Conservation (phyloP, 768 basidiomycete genomes). For the Chiua virens region DNA sequence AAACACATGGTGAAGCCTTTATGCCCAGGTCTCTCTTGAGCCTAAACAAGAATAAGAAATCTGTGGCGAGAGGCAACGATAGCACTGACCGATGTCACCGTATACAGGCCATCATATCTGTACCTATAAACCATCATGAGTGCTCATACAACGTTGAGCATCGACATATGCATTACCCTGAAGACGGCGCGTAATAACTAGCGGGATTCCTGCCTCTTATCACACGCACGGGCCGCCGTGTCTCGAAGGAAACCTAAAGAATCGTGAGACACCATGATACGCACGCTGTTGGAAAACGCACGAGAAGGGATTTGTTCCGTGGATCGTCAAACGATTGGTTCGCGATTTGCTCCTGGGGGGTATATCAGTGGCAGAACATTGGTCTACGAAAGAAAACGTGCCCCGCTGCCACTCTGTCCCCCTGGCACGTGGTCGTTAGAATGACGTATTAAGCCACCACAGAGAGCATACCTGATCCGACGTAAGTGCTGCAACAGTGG, state of each 20-base stretch:
- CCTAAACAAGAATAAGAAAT: conserved; percentile 16
- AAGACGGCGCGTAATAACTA: conserved; percentile 18
- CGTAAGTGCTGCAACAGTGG: conserved; percentile 28
- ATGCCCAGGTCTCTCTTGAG: conserved; percentile 16
- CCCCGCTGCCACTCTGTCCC: conserved; percentile 20
- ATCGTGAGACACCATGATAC: neutral
- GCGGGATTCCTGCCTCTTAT: conserved; percentile 30
- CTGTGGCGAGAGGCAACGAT: neutral
- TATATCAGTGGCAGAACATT: neutral
- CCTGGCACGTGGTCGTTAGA: conserved; percentile 10
- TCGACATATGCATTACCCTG: conserved; percentile 19
- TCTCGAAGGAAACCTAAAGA: conserved; percentile 29
- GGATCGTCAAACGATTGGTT: conserved; percentile 24
- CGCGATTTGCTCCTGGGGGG: conserved; percentile 18
- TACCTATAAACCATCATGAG: conserved; percentile 18
- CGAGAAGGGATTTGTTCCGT: conserved; percentile 21
- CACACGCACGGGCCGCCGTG: conserved; percentile 37
- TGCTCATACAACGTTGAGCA: neutral
- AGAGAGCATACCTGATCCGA: conserved; percentile 29
- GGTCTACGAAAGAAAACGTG: conserved; percentile 3
- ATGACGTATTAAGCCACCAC: neutral
- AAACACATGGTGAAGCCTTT: conserved; percentile 28
- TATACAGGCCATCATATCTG: conserved; percentile 34
- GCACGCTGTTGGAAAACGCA: conserved; percentile 1
- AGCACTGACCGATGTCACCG: conserved; percentile 23